Evolutionary conservation across 192 early-diverging fungal genomes (phyloP), one percentile per base, ranked within the genome.

Genomic region (Coemansia brasiliensis): DNA sequence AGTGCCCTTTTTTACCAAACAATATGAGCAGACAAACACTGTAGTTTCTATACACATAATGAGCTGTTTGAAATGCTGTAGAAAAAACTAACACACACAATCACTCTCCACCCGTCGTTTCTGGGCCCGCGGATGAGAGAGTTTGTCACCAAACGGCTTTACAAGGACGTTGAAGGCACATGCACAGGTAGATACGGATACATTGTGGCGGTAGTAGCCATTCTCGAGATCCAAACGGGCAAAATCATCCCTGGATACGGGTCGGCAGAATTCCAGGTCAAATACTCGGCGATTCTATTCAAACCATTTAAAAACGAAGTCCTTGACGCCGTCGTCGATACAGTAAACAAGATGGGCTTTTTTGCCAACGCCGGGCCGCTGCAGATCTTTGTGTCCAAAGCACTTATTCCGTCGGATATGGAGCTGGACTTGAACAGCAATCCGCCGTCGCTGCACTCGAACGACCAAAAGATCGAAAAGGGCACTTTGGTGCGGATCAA

Each of bases 291-390:
- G 3, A 90, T 99, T 67, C 91, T 99, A 3, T 95, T 97, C 59
- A 97, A 94, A 66, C 94, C 95, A 13, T 99, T 95, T 81, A 96
- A 90, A 58, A 91, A 92, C 46, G 92, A 98, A 77, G 97, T 99
- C 7, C 81, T 98, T 7, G 95, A 99, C 72, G 95, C 89, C 0
- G 84, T 93, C 5, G 89, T 92, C 1, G 91, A 86, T 0, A 88
- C 83, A 42, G 95, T 99, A 5, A 96, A 90, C 63, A 90, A 93
- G 87, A 87, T 95, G 79, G 96, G 96, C 17, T 94, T 99, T 66
- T 94, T 94, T 74, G 91, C 89, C 2, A 93, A 96, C 50, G 90
- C 95, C 13, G 96, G 96, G 5, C 96, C 96, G 0, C 73, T 97
- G 2, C 84, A 91, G 67, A 90, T 94, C 8, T 97, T 97, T 82